Base-by-base conservation (phyloP, 2,329 filamentous ascomycete species). In the Keithomyces neogunnii region DNA sequence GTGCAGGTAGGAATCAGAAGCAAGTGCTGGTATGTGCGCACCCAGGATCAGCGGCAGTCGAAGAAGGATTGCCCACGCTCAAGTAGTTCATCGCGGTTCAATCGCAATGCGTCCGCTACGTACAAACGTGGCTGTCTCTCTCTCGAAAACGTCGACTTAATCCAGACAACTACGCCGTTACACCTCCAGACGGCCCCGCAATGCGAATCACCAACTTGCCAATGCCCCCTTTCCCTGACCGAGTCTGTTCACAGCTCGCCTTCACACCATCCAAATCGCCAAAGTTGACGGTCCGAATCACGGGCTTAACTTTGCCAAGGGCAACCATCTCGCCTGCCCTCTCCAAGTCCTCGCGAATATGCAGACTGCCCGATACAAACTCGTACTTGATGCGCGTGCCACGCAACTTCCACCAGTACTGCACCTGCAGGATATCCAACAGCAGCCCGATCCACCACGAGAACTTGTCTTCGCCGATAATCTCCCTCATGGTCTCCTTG, bases 211-310 rank as follows among this genome's bases (percentile, higher is more conserved):
- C 60, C 44, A 65, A 45, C 54, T 60, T 65, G 0, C 63, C 63
- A 11, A 59, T 26, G 3, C 62, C 62, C 3, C 62, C 61, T 45
- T 64, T 64, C 0, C 61, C 56, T 3, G 36, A 54, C 0, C 32
- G 9, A 30, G 75, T 69, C 57, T 68, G 63, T 7, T 68, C 64
- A 50, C 72, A 74, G 2, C 62, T 72, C 49, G 56, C 57, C 55
- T 67, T 65, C 6, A 80, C 66, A 2, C 61, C 67, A 8, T 72
- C 66, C 9, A 78, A 53, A 52, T 80, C 69, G 5, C 64, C 61
- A 31, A 79, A 55, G 7, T 69, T 55, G 6, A 71, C 73, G 0
- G 64, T 64, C 2, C 65, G 70, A 8, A 69, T 66, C 9, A 80
- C 67, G 0, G 69, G 59, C 57, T 61, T 74, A 33, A 78, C 59